Base-by-base conservation (phyloP, 306 rosid genomes). In the Quercus glauca region DNA sequence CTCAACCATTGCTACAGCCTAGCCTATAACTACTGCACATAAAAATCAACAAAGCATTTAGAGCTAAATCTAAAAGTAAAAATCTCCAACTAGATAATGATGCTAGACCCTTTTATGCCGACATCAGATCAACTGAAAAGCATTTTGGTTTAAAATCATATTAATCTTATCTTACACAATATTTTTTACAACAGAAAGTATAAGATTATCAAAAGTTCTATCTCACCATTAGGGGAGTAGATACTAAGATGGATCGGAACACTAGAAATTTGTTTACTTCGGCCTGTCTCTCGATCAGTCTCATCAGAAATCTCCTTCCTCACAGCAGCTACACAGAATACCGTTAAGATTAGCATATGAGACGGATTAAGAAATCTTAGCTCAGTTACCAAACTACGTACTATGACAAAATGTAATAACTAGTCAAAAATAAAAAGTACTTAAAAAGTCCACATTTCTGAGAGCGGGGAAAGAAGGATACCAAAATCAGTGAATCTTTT, bases 281-380 rank as follows among this genome's bases (percentile, higher is more conserved):
- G 69, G 64, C 98, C 98, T 15, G 98, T 94, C 89, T 92, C 97
- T 78, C 98, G 87, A 73, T 94, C 98, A 1, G 98, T 94, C 90
- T 94, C 98, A 60, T 94, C 98, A 81, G 86, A 79, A 83, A 94
- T 94, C 88, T 94, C 98, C 86, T 90, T 94, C 78, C 98, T 90
- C 87, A 85, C 74, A 56, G 83, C 74, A 77, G 82, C 80, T 86
- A 70, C 70, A 80, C 35, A 73, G 29, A 74, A 15, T 4, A 43
- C 20, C 20, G 43, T 49, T n/a, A 57, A 21, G 70, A 75, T 15
- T 58, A 51, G 31, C 82, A 77, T 19, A 59, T 23, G 13, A 11
- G 29, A 23, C 0, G 15, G 31, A 49, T 26, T 61, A 61, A 61
- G 37, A 61, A 61, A 26, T 5, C 26, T 61, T 64, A 64, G 41